A percentile compares a stretch with the other conserved stretches of the same genome.
These are phyloP conservation scores for Tetrahymena thermophila DNA, from an alignment of 73 alveolate species.

Conservation along the genomic window DNA sequence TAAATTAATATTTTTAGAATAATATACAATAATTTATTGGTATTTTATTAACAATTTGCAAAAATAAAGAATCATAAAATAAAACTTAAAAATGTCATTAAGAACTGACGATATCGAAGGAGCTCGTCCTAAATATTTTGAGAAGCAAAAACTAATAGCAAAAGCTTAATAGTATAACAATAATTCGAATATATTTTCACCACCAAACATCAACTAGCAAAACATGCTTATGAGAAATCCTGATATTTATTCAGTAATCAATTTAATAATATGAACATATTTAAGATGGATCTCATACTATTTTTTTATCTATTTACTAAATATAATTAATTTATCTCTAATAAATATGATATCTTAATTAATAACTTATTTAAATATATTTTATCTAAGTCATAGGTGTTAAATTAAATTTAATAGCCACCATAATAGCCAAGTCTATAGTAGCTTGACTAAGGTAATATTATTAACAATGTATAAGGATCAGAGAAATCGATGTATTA, in stretches of 20 bases:
- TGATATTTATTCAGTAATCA: neutral
- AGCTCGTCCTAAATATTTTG: neutral
- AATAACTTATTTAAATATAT: no score
- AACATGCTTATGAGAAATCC: neutral
- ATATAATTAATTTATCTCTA: no score
- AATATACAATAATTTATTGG: neutral
- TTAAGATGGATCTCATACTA: neutral
- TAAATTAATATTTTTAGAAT: neutral
- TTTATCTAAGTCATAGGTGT: neutral
- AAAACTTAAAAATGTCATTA: neutral
- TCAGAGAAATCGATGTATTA: neutral
- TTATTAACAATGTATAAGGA: neutral
- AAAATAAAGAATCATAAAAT: neutral
- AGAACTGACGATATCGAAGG: neutral
- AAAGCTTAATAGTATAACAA: neutral
- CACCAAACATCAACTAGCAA: neutral
- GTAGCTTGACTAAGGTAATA: neutral
- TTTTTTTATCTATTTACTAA: no score
- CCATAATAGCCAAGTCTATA: neutral
- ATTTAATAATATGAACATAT: neutral
- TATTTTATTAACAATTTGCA: neutral
- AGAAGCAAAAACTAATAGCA: neutral
- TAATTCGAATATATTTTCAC: neutral
- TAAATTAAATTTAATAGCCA: neutral
- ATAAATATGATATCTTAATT: no score